Evolutionary conservation across 495 filamentous ascomycete species (phyloP).

Genomic region (Pseudoneurospora amorphoporcata): DNA sequence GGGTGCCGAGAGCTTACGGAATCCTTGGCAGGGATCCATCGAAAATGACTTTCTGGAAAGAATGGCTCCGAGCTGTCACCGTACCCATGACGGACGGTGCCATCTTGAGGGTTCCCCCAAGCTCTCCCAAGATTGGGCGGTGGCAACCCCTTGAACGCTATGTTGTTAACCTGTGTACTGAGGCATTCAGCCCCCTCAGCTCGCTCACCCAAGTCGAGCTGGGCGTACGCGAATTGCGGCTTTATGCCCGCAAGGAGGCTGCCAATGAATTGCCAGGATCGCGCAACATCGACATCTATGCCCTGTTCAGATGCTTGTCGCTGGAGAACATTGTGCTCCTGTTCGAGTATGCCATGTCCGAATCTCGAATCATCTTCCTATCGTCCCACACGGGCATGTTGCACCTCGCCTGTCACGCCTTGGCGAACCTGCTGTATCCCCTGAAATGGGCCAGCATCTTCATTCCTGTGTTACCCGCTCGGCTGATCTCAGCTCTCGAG

Average conservation of each 20-base stretch:
- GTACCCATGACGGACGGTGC: conserved; percentile 91
- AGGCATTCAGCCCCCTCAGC: conserved; percentile 80
- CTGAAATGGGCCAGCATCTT: conserved; percentile 87
- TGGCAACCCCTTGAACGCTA: conserved; percentile 97
- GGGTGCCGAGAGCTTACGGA: conserved; percentile 91
- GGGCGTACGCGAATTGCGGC: conserved; percentile 74
- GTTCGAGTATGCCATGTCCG: conserved; percentile 85
- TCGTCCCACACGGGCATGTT: conserved; percentile 96
- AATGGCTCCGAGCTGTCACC: conserved; percentile 86
- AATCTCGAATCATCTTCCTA: conserved; percentile 90
- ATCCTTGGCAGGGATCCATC: conserved; percentile 78
- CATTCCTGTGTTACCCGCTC: conserved; percentile 82
- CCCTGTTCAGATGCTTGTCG: conserved; percentile 78
- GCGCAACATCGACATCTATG: conserved; percentile 85
- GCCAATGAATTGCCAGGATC: conserved; percentile 89
- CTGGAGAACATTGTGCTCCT: conserved; percentile 85
- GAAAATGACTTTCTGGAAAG: conserved; percentile 94
- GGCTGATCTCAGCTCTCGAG: conserved; percentile 79
- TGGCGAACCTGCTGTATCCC: conserved; percentile 79
- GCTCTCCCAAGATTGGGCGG: conserved; percentile 82
- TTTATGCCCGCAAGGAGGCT: conserved; percentile 90
- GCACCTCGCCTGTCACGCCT: conserved; percentile 75
- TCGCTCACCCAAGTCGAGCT: conserved; percentile 96
- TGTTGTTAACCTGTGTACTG: conserved; percentile 94
- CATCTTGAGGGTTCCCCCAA: conserved; percentile 71